Percentiles rank a stretch among this genome's conserved stretches.
Conservation (phyloP, 2,329 filamentous ascomycete genomes). For the Paramyrothecium sp. region DNA sequence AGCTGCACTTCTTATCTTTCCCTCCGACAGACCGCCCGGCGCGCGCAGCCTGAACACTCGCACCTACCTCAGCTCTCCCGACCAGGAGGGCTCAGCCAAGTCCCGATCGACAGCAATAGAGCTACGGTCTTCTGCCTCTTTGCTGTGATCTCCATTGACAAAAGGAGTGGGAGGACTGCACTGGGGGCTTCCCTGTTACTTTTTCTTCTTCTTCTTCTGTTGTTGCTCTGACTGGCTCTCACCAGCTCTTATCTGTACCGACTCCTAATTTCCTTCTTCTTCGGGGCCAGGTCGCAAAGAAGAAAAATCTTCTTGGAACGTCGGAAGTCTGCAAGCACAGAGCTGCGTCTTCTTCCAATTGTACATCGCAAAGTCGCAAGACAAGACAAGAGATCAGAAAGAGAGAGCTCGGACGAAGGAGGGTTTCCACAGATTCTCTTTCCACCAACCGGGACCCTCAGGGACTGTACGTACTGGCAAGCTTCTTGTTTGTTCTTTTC, state of each 20-base stretch:
- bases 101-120: background rate
- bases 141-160: too few relatives aligned
- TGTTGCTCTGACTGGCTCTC: background rate
- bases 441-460: background rate
- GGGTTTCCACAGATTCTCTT: constrained; percentile 5
- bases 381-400: constrained; percentile 10
- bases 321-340: constrained; percentile 51
- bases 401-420: constrained; percentile 15
- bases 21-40: background rate
- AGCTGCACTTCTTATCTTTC: background rate
- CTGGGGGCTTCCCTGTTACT: background rate
- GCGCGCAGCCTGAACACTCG: background rate
- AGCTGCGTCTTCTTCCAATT: constrained; percentile 59
- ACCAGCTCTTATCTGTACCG: constrained; percentile 4
- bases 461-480: constrained; percentile 58
- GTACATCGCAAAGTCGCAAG: constrained; percentile 13
- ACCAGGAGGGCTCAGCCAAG: background rate
- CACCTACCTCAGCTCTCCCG: background rate
- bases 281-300: background rate
- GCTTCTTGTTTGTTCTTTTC: constrained; percentile 31
- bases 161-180: background rate
- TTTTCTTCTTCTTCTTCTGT: background rate
- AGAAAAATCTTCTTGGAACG: background rate
- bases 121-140: too few relatives aligned
- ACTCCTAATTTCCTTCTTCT: constrained; percentile 6